phyloP scores from a whole-genome alignment of 2,329 filamentous ascomycete genomes.

The Aulographum hederae region DNA sequence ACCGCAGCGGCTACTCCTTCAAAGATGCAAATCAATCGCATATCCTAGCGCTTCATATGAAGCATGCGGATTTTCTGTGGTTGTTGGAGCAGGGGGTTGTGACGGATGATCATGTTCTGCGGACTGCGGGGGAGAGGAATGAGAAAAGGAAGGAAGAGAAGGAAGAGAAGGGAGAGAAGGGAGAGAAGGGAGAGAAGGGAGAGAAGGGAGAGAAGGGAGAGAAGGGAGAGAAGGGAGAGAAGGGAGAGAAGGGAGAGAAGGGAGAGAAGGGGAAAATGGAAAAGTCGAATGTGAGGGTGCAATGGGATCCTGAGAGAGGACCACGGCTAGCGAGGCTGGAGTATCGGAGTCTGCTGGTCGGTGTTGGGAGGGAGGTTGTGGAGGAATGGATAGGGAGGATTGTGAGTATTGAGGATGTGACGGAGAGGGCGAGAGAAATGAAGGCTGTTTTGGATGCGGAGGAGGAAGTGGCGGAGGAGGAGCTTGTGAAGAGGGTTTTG shows the following conservation, averaged over 20 bases:
- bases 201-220: not conserved
- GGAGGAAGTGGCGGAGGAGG: slow-evolving; percentile 14
- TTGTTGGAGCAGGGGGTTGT: slow-evolving; percentile 23
- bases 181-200: not conserved
- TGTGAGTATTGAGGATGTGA: slow-evolving; percentile 39
- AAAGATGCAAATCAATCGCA: slow-evolving; percentile 36
- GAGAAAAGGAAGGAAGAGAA: slow-evolving; percentile 1
- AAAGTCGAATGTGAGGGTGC: slow-evolving; percentile 29
- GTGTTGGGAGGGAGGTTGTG: slow-evolving; percentile 30
- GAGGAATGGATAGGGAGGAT: slow-evolving; percentile 33
- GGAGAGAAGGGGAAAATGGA: slow-evolving; percentile 7
- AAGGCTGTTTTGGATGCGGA: slow-evolving; percentile 27
- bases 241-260: slow-evolving; percentile 8
- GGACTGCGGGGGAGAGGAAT: not conserved
- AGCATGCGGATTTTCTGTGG: slow-evolving; percentile 28
- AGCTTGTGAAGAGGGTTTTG: slow-evolving; percentile 20
- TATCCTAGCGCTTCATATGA: slow-evolving; percentile 39
- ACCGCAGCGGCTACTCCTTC: slow-evolving; percentile 40
- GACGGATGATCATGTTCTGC: slow-evolving; percentile 7
- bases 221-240: slow-evolving; percentile 6
- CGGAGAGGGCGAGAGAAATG: slow-evolving; percentile 30
- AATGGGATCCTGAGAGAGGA: slow-evolving; percentile 45
- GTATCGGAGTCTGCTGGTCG: slow-evolving; percentile 43
- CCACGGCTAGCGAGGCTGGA: slow-evolving; percentile 24
- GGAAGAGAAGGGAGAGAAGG: slow-evolving; percentile 1